phyloP scores from a whole-genome alignment of 139 green algal genomes.

The Yamagishiella unicocca region DNA sequence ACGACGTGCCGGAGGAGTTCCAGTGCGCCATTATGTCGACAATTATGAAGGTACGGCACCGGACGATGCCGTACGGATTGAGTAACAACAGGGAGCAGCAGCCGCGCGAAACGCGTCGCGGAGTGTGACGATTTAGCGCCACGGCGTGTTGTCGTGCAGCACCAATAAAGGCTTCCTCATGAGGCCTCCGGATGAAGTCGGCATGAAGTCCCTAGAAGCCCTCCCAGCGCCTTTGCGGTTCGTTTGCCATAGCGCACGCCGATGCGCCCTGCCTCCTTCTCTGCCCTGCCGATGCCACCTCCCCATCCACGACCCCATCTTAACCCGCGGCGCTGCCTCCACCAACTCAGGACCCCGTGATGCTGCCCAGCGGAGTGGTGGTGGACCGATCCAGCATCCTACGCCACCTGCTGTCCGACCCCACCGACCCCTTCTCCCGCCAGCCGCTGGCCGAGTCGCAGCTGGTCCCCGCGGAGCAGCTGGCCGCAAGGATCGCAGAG shows the following conservation, averaged over 20 bases:
- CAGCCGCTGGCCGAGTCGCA: conserved; percentile 72
- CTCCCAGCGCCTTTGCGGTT: too few species aligned
- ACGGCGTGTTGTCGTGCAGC: too few species aligned
- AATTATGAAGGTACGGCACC: conserved; percentile 86
- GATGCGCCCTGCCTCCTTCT: too few species aligned
- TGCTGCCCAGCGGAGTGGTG: conserved; percentile 75
- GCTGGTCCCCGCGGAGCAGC: conserved; percentile 64
- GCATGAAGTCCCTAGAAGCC: too few species aligned
- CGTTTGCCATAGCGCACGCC: too few species aligned
- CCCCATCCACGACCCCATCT: background rate
- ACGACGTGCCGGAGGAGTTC: conserved; percentile 94
- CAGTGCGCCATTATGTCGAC: conserved; percentile 88
- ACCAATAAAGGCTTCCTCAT: too few species aligned
- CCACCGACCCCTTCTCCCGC: conserved; percentile 92
- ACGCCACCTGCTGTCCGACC: conserved; percentile 90
- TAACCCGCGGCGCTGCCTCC: too few species aligned
- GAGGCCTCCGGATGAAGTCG: too few species aligned
- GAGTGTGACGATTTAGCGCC: too few species aligned
- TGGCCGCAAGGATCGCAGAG: conserved; percentile 84
- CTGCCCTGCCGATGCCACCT: background rate
- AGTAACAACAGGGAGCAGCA: too few species aligned
- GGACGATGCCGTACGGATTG: too few species aligned
- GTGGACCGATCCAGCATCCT: conserved; percentile 90
- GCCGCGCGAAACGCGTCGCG: too few species aligned
- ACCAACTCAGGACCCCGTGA: conserved; percentile 85